phyloP scores from a whole-genome alignment of 2,329 filamentous ascomycete genomes.

The Harringtonia lauricola region DNA sequence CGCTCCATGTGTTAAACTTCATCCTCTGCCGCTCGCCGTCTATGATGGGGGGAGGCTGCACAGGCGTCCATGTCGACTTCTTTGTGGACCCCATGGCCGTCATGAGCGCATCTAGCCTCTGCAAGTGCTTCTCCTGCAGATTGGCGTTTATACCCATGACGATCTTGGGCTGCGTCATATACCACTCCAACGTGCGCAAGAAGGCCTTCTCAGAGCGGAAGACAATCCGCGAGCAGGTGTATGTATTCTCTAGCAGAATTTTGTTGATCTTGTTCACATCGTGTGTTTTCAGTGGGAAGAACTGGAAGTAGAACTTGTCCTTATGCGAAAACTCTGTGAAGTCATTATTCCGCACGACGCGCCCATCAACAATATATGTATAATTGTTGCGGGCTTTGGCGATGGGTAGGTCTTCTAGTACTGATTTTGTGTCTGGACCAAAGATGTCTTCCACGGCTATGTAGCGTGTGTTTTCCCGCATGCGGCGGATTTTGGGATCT shows the following conservation, averaged over 20 bases:
- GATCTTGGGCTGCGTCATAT: constrained; percentile 14
- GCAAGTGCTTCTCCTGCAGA: background rate
- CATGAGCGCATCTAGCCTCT: too few relatives aligned
- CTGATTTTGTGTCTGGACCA: constrained; percentile 7
- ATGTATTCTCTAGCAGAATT: constrained; percentile 18
- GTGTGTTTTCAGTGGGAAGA: constrained; percentile 15
- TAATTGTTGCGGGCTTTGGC: constrained; percentile 18
- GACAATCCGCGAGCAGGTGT: constrained; percentile 15
- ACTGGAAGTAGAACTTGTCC: constrained; percentile 17
- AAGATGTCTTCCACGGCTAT: constrained; percentile 4
- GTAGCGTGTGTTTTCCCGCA: background rate
- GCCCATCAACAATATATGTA: constrained; percentile 13
- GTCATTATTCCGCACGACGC: constrained; percentile 9
- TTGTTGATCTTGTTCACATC: constrained; percentile 21
- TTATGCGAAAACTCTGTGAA: constrained; percentile 5
- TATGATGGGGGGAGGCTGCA: too few relatives aligned
- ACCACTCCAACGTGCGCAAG: constrained; percentile 15
- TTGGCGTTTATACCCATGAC: constrained; percentile 8
- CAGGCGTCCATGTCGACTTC: too few relatives aligned
- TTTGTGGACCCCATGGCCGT: too few relatives aligned
- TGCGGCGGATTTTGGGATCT: constrained; percentile 1
- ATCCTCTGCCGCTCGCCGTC: too few relatives aligned
- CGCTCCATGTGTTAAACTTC: too few relatives aligned
- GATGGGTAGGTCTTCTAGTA: constrained; percentile 18
- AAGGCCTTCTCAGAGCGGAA: constrained; percentile 14